Conservation (phyloP, 2,329 filamentous ascomycete genomes). For the Sporothrix humicola region DNA sequence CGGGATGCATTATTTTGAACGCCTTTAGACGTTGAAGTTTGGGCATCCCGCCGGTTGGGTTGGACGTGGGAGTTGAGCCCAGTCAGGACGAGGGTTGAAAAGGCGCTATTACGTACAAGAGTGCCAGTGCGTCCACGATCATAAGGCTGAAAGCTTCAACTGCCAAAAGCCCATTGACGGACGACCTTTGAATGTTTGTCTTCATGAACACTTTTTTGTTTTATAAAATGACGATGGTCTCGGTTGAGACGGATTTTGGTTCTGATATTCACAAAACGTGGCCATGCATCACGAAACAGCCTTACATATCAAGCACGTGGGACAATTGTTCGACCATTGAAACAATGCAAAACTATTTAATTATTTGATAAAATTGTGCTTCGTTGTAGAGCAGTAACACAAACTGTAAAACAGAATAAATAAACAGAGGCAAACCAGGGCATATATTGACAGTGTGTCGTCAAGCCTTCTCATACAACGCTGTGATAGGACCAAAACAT, state of each 20-base stretch:
- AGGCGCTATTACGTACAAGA: constrained; percentile 34
- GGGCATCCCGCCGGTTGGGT: neutral
- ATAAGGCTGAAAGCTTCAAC: constrained; percentile 2
- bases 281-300: neutral
- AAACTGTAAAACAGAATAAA: too few relatives aligned
- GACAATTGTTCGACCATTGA: neutral
- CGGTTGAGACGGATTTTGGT: too few relatives aligned
- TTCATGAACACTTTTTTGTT: neutral
- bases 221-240: too few relatives aligned
- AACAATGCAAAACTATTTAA: too few relatives aligned
- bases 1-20: too few relatives aligned
- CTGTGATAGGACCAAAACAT: too few relatives aligned
- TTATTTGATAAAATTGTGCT: neutral
- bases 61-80: neutral
- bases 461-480: too few relatives aligned
- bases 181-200: too few relatives aligned
- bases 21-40: too few relatives aligned
- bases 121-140: neutral
- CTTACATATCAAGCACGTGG: neutral
- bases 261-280: neutral
- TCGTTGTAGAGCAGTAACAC: too few relatives aligned
- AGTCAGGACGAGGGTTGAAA: neutral
- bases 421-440: too few relatives aligned
- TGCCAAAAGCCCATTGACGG: neutral
- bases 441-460: too few relatives aligned